phyloP scores from a whole-genome alignment of 495 filamentous ascomycete genomes.

The Neurospora africana region DNA sequence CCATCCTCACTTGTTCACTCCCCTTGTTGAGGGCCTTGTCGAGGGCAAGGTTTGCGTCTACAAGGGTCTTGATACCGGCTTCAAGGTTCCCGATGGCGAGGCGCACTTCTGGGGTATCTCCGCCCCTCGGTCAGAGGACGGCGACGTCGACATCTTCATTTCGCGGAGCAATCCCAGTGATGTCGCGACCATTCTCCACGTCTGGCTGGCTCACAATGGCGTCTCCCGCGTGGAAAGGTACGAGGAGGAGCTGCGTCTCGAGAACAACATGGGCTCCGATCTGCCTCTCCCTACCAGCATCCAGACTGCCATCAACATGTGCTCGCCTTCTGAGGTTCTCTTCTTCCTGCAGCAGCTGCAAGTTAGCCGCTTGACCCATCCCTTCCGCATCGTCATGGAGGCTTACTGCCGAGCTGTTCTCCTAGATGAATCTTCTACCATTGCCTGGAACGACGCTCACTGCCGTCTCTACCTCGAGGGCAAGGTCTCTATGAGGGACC shows the following conservation, averaged over 20 bases:
- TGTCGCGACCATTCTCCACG: slow-evolving; percentile 13
- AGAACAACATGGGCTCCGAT: background rate
- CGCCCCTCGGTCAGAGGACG: background rate
- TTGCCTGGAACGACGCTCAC: slow-evolving; percentile 13
- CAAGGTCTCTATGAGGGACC: slow-evolving; percentile 3
- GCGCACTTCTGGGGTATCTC: slow-evolving; percentile 19
- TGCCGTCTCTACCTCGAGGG: slow-evolving; percentile 9
- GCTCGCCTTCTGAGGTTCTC: slow-evolving; percentile 12
- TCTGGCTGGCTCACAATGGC: slow-evolving; percentile 18
- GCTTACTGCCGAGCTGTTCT: slow-evolving; percentile 6
- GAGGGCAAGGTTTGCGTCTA: slow-evolving; percentile 8
- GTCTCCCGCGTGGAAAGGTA: slow-evolving; percentile 11
- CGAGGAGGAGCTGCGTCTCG: slow-evolving; percentile 16
- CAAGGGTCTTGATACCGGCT: slow-evolving; percentile 17
- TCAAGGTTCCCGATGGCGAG: slow-evolving; percentile 13
- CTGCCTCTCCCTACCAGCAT: slow-evolving; percentile 11
- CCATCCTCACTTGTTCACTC: slow-evolving; percentile 4
- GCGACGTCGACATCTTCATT: slow-evolving; percentile 11
- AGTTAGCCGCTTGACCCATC: slow-evolving; percentile 1
- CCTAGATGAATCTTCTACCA: slow-evolving; percentile 6
- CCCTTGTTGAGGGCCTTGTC: slow-evolving; percentile 11
- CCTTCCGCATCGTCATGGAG: slow-evolving; percentile 10
- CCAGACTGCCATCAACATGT: slow-evolving; percentile 7
- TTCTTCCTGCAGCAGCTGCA: slow-evolving; percentile 14
- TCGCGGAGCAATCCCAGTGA: slow-evolving; percentile 16